Percentiles rank a stretch among this genome's conserved stretches.
These are phyloP conservation scores for Boletus reticulatus DNA, from an alignment of 768 basidiomycete genomes.

Conservation along the genomic window DNA sequence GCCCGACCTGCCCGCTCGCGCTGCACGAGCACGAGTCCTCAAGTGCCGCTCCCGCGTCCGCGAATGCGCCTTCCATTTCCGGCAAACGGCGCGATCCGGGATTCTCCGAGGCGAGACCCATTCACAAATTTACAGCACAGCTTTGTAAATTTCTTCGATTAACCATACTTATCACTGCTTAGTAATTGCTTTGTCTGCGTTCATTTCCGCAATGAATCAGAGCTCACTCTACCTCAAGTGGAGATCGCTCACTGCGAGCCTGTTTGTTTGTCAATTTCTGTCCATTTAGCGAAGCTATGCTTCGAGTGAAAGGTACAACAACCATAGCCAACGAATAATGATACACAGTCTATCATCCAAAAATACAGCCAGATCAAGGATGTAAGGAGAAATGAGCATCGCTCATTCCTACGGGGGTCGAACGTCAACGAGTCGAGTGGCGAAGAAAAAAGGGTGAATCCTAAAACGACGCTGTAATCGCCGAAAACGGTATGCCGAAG, in stretches of 20 bases:
- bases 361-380: slow-evolving; percentile 13
- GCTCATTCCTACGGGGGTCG: slow-evolving; percentile 4
- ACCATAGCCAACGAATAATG: slow-evolving; percentile 2
- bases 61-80: too few relatives aligned
- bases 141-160: too few relatives aligned
- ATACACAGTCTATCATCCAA: slow-evolving; percentile 28
- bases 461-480: slow-evolving; percentile 6
- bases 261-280: neutral
- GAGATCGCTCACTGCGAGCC: neutral
- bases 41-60: too few relatives aligned
- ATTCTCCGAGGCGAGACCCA: too few relatives aligned
- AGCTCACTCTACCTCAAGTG: too few relatives aligned
- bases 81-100: too few relatives aligned
- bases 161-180: too few relatives aligned
- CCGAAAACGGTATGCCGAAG: neutral
- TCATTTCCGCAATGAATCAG: too few relatives aligned
- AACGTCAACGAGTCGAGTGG: neutral
- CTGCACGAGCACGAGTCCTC: too few relatives aligned
- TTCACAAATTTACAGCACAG: too few relatives aligned
- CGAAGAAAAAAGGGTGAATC: neutral
- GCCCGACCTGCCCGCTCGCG: too few relatives aligned
- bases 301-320: neutral
- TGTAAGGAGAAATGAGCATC: neutral
- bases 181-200: too few relatives aligned
- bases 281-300: neutral